Evolutionary conservation across 768 basidiomycete species (phyloP).

Genomic region (Brasilioporus rufonigricans): DNA sequence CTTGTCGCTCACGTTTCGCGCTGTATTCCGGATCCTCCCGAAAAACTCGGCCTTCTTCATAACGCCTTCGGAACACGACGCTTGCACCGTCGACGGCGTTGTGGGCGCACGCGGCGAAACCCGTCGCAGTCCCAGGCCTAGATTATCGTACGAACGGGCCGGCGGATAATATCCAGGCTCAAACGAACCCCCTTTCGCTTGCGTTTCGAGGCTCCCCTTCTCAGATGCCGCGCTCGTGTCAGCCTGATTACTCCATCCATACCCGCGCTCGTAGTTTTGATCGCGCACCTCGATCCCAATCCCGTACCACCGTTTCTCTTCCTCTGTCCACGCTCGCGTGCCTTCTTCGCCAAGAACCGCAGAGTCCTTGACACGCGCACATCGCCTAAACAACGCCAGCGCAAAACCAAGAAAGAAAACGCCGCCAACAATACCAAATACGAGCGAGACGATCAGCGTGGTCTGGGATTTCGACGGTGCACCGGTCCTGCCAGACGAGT

Average conservation of each 20-base stretch:
- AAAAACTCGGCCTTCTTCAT: constrained; percentile 74
- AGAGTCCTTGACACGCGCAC: constrained; percentile 56
- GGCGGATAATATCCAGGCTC: constrained; percentile 17
- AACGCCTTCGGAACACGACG: constrained; percentile 44
- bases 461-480: constrained; percentile 46
- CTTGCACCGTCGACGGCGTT: constrained; percentile 32
- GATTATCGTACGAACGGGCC: constrained; percentile 18
- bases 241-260: constrained; percentile 31
- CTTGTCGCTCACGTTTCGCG: constrained; percentile 67
- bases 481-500: constrained; percentile 36
- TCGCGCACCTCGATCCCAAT: constrained; percentile 35
- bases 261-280: constrained; percentile 21
- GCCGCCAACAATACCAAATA: constrained; percentile 62
- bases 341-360: constrained; percentile 62
- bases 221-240: constrained; percentile 29
- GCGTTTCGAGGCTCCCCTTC: constrained; percentile 33
- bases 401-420: constrained; percentile 51
- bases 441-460: constrained; percentile 56
- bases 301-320: constrained; percentile 71
- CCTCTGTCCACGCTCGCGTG: constrained; percentile 54
- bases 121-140: constrained; percentile 50
- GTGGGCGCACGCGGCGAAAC: constrained; percentile 47
- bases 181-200: constrained; percentile 15
- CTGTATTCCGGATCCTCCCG: constrained; percentile 58
- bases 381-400: constrained; percentile 56